Evolutionary conservation across 2,329 filamentous ascomycete species (phyloP).

Genomic region (Thielaviopsis euricoi): DNA sequence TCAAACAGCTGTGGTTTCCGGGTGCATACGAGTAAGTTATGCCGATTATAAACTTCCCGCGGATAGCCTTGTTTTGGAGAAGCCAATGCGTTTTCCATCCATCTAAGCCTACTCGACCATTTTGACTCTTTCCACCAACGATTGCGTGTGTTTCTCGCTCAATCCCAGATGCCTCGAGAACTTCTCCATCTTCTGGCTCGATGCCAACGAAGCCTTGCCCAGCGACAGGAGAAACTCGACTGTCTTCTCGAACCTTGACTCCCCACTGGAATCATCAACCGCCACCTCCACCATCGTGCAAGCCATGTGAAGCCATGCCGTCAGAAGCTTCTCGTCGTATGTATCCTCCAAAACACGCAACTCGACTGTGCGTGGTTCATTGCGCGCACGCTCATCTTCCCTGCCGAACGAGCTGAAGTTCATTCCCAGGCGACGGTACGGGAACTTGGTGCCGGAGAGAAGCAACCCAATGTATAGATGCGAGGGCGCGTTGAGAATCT

Average conservation of each 20-base stretch:
- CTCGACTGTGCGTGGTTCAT: constrained; percentile 22
- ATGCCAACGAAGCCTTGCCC: not conserved
- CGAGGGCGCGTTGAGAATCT: constrained; percentile 18
- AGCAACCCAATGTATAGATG: constrained; percentile 20
- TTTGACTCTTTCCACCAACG: not conserved
- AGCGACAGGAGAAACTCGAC: constrained; percentile 1
- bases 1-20: no score
- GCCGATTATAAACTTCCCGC: no score
- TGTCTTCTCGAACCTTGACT: not conserved
- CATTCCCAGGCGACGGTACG: constrained; percentile 23
- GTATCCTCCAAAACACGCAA: constrained; percentile 24
- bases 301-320: constrained; percentile 21
- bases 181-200: not conserved
- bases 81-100: no score
- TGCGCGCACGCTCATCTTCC: constrained; percentile 20
- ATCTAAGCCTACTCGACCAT: not conserved
- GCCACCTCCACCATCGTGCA: constrained; percentile 18
- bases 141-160: not conserved
- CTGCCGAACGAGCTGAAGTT: constrained; percentile 24
- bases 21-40: no score
- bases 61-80: no score
- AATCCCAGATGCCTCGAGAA: not conserved
- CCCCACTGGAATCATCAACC: constrained; percentile 6
- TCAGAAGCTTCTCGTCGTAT: constrained; percentile 16
- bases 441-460: constrained; percentile 20